phyloP scores from a whole-genome alignment of 768 basidiomycete genomes.

The Pholiota molesta region DNA sequence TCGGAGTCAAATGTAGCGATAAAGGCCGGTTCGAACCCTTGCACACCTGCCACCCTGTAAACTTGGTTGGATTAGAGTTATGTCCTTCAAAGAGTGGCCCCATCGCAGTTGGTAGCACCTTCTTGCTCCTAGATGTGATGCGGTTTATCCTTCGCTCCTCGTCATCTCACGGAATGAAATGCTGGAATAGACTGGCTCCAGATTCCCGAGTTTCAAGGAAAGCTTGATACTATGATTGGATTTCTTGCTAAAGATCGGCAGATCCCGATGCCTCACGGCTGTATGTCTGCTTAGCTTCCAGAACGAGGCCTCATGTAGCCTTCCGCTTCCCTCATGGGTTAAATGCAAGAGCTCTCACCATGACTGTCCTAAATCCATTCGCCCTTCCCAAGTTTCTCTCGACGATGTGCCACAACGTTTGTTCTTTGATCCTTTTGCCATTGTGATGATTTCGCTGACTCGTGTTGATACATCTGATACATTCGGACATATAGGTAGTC shows the following conservation, averaged over 20 bases:
- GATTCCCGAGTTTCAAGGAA: constrained; percentile 20
- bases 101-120: background rate
- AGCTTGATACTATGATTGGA: constrained; percentile 24
- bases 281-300: constrained; percentile 31
- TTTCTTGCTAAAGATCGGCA: constrained; percentile 27
- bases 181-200: constrained; percentile 4
- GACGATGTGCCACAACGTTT: constrained; percentile 76
- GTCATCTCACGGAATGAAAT: background rate
- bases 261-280: constrained; percentile 45
- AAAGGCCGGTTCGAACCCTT: background rate
- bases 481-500: constrained; percentile 52
- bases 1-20: constrained; percentile 4
- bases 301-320: constrained; percentile 47
- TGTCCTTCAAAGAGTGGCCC: background rate
- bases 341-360: constrained; percentile 25
- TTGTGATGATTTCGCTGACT: constrained; percentile 13
- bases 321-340: constrained; percentile 26
- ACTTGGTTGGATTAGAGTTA: background rate
- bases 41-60: background rate
- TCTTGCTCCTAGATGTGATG: constrained; percentile 6
- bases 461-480: background rate
- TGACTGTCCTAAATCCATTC: constrained; percentile 22
- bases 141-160: constrained; percentile 1
- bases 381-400: constrained; percentile 23
- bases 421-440: constrained; percentile 25